phyloP scores from a whole-genome alignment of 1,284 basidiomycete genomes.

The Naganishia sp. region DNA sequence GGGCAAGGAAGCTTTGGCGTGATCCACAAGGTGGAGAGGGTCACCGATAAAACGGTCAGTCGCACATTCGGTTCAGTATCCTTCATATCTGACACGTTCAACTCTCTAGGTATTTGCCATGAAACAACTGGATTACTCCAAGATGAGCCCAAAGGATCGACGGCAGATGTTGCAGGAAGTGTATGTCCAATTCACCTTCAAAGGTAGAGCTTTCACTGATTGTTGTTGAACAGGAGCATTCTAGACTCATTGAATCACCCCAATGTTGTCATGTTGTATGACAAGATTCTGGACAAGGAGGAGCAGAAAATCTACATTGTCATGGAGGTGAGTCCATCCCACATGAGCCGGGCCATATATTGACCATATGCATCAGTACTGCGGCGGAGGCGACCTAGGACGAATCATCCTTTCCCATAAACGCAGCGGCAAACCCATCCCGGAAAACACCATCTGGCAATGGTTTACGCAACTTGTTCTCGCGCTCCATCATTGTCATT shows the following conservation, averaged over 20 bases:
- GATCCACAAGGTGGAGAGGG: constrained; percentile 86
- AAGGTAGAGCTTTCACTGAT: not conserved
- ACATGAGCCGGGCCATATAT: constrained; percentile 21
- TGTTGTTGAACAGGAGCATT: constrained; percentile 69
- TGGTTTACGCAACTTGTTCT: constrained; percentile 90
- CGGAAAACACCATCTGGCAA: constrained; percentile 91
- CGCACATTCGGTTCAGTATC: not conserved
- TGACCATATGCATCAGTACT: constrained; percentile 59
- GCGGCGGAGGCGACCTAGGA: constrained; percentile 89
- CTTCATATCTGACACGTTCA: not conserved
- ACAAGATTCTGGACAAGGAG: constrained; percentile 78
- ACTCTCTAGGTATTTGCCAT: constrained; percentile 72
- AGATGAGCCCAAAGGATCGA: constrained; percentile 87
- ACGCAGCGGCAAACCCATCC: constrained; percentile 62
- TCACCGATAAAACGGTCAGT: constrained; percentile 78
- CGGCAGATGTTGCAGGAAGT: constrained; percentile 98
- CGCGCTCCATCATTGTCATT: constrained; percentile 89
- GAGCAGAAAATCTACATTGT: constrained; percentile 89
- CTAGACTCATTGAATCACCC: constrained; percentile 90
- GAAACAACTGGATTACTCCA: constrained; percentile 93
- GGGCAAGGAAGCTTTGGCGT: constrained; percentile 97
- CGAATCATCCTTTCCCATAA: constrained; percentile 67
- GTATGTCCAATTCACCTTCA: constrained; percentile 59
- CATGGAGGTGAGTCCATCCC: constrained; percentile 66
- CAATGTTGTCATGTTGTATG: constrained; percentile 71